Evolutionary conservation across 2,329 filamentous ascomycete species (phyloP).

Genomic region (Ophiostoma quercus): DNA sequence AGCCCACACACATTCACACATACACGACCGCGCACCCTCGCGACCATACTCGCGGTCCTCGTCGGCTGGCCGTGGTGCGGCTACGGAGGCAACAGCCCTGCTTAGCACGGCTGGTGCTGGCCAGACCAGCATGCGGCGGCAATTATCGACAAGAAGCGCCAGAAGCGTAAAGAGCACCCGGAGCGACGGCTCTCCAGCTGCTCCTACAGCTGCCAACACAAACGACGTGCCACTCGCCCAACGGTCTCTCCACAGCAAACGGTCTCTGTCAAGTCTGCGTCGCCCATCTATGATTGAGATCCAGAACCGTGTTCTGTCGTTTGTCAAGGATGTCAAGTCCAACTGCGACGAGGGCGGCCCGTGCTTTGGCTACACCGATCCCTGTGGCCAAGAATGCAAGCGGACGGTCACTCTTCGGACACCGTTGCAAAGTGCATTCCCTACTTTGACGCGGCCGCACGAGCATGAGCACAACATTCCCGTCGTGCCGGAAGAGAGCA

Average conservation of each 20-base stretch:
- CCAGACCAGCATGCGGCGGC: neutral
- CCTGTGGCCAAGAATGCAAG: slow-evolving; percentile 61
- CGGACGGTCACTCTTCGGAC: slow-evolving; percentile 40
- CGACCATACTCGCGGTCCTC: neutral
- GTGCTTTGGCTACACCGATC: slow-evolving; percentile 61
- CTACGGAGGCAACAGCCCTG: neutral
- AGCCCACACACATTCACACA: neutral
- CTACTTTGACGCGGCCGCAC: neutral
- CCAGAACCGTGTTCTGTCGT: slow-evolving; percentile 55
- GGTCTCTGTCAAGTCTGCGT: slow-evolving; percentile 33
- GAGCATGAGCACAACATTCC: neutral
- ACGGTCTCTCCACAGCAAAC: slow-evolving; percentile 22
- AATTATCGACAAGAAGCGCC: neutral
- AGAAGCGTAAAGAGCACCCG: neutral
- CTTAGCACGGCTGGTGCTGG: neutral
- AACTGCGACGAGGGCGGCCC: slow-evolving; percentile 58
- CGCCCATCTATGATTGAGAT: slow-evolving; percentile 52
- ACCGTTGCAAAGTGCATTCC: neutral
- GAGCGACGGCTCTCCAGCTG: neutral
- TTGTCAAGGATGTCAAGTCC: slow-evolving; percentile 59
- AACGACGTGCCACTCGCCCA: neutral
- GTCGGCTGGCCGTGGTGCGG: neutral
- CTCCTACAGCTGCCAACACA: neutral
- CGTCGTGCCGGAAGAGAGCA: neutral
- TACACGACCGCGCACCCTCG: neutral